These are phyloP conservation scores for Cryptosporidium canis DNA, from an alignment of 169 alveolate species.

Conservation along the genomic window DNA sequence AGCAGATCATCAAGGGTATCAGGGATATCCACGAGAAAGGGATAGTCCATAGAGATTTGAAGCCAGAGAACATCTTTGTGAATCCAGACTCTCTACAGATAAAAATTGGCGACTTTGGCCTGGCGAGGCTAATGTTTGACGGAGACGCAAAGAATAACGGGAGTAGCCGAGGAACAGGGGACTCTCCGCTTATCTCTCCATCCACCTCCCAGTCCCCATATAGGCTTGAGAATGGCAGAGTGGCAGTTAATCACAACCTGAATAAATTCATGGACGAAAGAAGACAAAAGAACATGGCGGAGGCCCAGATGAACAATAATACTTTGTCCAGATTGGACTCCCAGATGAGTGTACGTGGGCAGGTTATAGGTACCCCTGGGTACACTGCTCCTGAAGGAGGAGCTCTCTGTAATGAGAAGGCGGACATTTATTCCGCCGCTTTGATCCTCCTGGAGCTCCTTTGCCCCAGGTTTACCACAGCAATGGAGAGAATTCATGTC, in stretches of 20 bases:
- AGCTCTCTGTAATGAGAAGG: conserved; percentile 89
- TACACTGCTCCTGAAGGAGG: conserved; percentile 93
- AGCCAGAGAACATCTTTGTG: conserved; percentile 90
- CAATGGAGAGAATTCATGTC: conserved; percentile 86
- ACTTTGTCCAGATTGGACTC: conserved; percentile 61
- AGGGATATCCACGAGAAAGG: conserved; percentile 88
- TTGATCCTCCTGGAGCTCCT: conserved; percentile 86
- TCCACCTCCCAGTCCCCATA: background rate
- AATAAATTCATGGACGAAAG: conserved; percentile 36
- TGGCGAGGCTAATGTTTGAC: conserved; percentile 86
- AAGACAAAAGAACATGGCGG: background rate
- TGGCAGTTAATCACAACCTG: background rate
- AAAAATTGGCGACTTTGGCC: conserved; percentile 91
- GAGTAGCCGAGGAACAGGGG: background rate
- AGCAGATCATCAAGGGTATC: conserved; percentile 87
- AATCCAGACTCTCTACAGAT: conserved; percentile 82
- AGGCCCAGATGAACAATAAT: background rate
- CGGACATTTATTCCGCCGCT: conserved; percentile 89
- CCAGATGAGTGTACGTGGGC: conserved; percentile 83
- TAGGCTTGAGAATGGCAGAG: background rate
- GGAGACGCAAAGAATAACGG: conserved; percentile 72
- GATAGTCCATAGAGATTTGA: conserved; percentile 90
- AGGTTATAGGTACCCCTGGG: conserved; percentile 90
- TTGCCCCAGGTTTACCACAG: conserved; percentile 88
- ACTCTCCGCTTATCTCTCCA: background rate